Base-by-base conservation (phyloP, 2,329 filamentous ascomycete species). In the Aureobasidium subglaciale region DNA sequence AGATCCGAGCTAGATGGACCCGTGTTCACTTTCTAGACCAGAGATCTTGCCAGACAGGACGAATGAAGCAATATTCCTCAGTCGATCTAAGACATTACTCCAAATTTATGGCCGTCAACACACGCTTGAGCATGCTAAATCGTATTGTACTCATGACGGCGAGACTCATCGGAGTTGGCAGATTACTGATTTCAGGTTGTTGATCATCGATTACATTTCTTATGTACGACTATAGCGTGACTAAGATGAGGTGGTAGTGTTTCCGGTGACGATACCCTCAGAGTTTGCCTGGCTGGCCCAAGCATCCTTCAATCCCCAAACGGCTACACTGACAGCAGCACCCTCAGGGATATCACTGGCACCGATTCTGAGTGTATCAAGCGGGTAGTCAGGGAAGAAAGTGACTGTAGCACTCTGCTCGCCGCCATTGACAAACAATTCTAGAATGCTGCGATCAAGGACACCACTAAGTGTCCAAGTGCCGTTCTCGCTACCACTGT, bases 391-490 rank as follows among this genome's bases (percentile, higher is more conserved):
- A 0, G 80, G 74, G 63, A 75, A 83, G 62, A 81, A 81, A 0
- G 73, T 71, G 42, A 74, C 71, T 2, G 78, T 82, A 0, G 68
- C 80, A 29, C 70, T 72, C 48, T 75, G 72, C 53, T 76, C 68
- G 0, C 79, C 80, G 1, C 73, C 73, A 56, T 80, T 76, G 25
- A 82, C 56, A 60, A 81, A 82, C 2, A 82, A 67, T 63, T 83
- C 80, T 7, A 81, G 67, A 24, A 83, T 75, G 11, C 71, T 76
- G 5, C 78, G 69, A 62, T 84, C 81, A 4, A 82, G 69, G 2
- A 83, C 70, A 1, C 75, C 75, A 48, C 75, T 73, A 30, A 83
- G 65, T 57, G 62, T 60, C 66, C 72, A 75, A 0, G 63, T 62
- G 13, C 68, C 70, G 7, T 59, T 58, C 7, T 59, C 55, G 1